Conservation (phyloP, 305 asterid species). For the Ruellia speciosa region DNA sequence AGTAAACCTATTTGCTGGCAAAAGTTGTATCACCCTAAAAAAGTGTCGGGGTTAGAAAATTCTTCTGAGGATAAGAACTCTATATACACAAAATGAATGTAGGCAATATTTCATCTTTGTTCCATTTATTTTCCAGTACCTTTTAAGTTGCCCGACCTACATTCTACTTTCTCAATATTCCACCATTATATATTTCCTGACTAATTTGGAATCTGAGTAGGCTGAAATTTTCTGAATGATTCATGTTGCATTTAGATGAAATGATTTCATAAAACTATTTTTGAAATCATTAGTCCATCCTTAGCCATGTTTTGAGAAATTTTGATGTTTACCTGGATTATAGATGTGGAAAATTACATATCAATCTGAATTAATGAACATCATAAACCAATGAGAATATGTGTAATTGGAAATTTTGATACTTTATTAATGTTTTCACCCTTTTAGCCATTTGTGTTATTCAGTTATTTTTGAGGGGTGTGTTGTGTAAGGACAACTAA, state of each 20-base stretch:
- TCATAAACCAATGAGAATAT: background rate
- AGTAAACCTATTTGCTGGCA: background rate
- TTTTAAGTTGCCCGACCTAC: no score
- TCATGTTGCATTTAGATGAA: background rate
- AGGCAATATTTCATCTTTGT: background rate
- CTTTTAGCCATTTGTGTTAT: background rate
- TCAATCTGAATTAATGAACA: background rate
- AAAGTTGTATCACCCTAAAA: background rate
- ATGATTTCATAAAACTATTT: background rate
- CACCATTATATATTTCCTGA: no score
- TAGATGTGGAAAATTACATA: background rate
- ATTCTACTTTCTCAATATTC: no score
- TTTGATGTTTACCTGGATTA: background rate
- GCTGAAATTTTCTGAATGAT: background rate
- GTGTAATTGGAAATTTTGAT: background rate
- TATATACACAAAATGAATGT: background rate
- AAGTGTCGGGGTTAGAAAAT: background rate
- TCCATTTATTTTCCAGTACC: background rate
- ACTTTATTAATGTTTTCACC: background rate
- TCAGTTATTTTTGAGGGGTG: background rate
- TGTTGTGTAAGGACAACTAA: no score
- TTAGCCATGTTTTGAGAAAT: background rate
- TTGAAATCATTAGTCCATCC: background rate
- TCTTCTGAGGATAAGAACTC: background rate
- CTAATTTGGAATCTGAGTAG: background rate